Percentiles rank a stretch among this genome's conserved stretches.
Conservation (phyloP, 768 basidiomycete genomes). For the Sporobolomyces phaffii region DNA sequence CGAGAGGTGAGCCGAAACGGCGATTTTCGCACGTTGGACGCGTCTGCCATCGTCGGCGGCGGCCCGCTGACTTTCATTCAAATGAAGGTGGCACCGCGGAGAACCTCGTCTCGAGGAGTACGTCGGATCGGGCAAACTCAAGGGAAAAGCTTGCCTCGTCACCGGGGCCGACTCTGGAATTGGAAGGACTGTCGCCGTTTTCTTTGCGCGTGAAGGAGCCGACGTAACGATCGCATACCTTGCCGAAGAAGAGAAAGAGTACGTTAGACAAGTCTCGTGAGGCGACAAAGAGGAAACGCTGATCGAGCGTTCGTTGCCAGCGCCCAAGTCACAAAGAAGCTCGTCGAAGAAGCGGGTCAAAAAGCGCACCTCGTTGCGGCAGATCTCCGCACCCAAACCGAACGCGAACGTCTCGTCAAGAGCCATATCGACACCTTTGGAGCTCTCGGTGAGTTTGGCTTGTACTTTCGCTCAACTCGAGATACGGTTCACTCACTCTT, state of each 20-base stretch:
- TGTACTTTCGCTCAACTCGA: background rate
- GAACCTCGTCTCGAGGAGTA: conserved; percentile 56
- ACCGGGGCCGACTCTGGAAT: conserved; percentile 53
- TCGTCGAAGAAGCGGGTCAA: conserved; percentile 51
- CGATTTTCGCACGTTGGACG: too few relatives aligned
- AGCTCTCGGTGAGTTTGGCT: background rate
- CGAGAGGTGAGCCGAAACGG: conserved; percentile 41
- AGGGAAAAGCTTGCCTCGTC: conserved; percentile 53
- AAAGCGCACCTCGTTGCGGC: conserved; percentile 44
- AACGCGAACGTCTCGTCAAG: conserved; percentile 52
- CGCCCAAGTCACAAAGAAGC: conserved; percentile 53
- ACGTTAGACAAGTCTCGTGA: too few relatives aligned
- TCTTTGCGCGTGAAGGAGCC: conserved; percentile 50
- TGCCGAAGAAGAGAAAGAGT: conserved; percentile 56
- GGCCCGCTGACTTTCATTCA: too few relatives aligned
- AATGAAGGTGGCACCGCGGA: conserved; percentile 55
- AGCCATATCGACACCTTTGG: conserved; percentile 51
- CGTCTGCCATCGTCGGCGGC: too few relatives aligned
- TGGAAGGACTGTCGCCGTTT: conserved; percentile 37
- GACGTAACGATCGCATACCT: conserved; percentile 53
- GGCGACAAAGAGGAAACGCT: background rate
- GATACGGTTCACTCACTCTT: background rate
- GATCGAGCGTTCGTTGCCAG: conserved; percentile 4
- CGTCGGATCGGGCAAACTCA: conserved; percentile 53
- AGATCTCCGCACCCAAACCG: conserved; percentile 51